phyloP scores from a whole-genome alignment of 1,139 yeast genomes.

The Geotrichum restrictum region DNA sequence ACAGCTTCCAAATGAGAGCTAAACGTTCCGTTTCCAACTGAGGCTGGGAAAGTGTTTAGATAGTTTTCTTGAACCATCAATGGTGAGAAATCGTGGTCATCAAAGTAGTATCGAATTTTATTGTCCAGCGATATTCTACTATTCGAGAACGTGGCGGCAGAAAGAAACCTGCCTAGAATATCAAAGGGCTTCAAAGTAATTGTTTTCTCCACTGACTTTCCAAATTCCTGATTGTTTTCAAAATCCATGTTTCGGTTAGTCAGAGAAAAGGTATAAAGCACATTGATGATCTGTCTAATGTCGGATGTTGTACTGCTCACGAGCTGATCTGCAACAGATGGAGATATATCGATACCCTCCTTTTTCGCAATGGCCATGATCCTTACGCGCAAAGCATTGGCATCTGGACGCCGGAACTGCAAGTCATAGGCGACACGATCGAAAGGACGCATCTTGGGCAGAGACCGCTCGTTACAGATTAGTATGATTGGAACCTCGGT shows the following conservation, averaged over 20 bases:
- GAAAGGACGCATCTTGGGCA: constrained; percentile 94
- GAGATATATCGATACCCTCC: constrained; percentile 76
- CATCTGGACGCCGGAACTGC: constrained; percentile 85
- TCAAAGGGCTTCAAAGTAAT: constrained; percentile 88
- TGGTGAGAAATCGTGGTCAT: constrained; percentile 92
- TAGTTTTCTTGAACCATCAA: constrained; percentile 95
- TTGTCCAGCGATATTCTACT: constrained; percentile 62
- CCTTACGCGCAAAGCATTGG: constrained; percentile 73
- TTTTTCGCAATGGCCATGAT: constrained; percentile 86
- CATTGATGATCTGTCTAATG: constrained; percentile 87
- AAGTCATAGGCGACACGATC: constrained; percentile 77
- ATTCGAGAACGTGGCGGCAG: constrained; percentile 56
- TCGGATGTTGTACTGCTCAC: constrained; percentile 85
- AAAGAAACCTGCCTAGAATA: constrained; percentile 67
- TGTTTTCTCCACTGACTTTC: constrained; percentile 81
- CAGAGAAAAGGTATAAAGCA: constrained; percentile 73
- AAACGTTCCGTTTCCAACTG: constrained; percentile 20
- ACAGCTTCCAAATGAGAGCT: constrained; percentile 56
- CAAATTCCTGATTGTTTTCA: constrained; percentile 48
- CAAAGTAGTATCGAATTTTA: constrained; percentile 83
- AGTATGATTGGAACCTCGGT: constrained; percentile 90
- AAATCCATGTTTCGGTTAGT: constrained; percentile 65
- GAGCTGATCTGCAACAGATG: constrained; percentile 74
- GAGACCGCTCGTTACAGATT: constrained; percentile 85
- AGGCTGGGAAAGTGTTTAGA: constrained; percentile 55